These are phyloP conservation scores for Tricholoma matsutake DNA, from an alignment of 768 basidiomycete species.

Conservation along the genomic window DNA sequence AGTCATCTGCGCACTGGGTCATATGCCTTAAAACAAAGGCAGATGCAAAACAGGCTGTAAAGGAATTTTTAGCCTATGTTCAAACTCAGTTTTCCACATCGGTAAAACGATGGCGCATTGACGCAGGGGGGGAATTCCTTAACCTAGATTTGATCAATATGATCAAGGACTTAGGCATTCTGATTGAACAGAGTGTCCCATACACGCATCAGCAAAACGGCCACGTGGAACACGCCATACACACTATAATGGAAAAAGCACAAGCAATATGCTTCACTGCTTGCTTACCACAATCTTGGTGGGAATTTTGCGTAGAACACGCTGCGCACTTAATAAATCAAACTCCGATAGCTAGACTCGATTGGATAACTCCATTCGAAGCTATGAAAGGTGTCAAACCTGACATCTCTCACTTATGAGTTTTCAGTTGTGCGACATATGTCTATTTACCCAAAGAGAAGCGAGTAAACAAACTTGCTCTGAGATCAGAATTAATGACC, in stretches of 20 bases:
- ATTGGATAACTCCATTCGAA: neutral
- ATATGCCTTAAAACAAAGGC: neutral
- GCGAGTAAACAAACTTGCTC: conserved; percentile 2
- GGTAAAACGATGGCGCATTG: no score
- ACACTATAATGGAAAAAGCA: conserved; percentile 1
- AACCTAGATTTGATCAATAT: no score
- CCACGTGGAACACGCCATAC: neutral
- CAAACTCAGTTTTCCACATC: no score
- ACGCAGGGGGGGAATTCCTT: no score
- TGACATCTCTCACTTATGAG: conserved; percentile 1
- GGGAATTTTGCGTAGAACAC: conserved; percentile 6
- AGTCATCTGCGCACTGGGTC: conserved; percentile 8
- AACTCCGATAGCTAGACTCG: neutral
- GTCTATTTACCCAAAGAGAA: conserved; percentile 2
- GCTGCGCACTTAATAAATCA: neutral
- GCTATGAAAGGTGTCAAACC: neutral
- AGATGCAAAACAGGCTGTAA: neutral
- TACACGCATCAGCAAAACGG: neutral
- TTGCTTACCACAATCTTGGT: conserved; percentile 3
- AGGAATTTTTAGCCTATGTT: neutral
- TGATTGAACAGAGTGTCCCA: neutral
- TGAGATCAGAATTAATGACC: neutral
- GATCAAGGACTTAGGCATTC: no score
- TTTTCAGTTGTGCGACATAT: conserved; percentile 9
- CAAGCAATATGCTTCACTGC: conserved; percentile 1